phyloP scores from a whole-genome alignment of 495 filamentous ascomycete genomes.

The Daldinia vernicosa region DNA sequence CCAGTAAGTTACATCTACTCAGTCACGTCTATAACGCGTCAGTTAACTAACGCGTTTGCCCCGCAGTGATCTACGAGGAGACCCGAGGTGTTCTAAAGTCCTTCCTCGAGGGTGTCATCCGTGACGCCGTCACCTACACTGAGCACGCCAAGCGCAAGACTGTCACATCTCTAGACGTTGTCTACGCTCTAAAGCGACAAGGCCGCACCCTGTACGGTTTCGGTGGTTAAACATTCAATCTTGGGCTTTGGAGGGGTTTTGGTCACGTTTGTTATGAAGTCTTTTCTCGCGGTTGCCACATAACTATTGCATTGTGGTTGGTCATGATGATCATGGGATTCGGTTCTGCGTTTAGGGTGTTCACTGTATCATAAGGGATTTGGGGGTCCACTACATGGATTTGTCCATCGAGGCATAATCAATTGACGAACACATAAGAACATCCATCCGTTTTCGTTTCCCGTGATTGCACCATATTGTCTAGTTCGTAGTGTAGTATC shows the following conservation, averaged over 20 bases:
- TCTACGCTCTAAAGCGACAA: constrained; percentile 93
- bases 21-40: background rate
- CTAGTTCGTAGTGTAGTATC: background rate
- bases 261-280: constrained; percentile 49
- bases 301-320: constrained; percentile 37
- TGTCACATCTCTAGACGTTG: constrained; percentile 92
- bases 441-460: background rate
- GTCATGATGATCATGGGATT: constrained; percentile 51
- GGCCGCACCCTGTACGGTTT: constrained; percentile 97
- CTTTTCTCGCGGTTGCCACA: constrained; percentile 40
- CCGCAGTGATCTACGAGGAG: constrained; percentile 95
- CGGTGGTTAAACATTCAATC: constrained; percentile 77
- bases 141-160: constrained; percentile 99
- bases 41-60: constrained; percentile 48
- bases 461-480: constrained; percentile 19
- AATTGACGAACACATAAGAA: constrained; percentile 40
- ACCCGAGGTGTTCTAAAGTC: constrained; percentile 99
- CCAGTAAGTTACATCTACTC: constrained; percentile 65
- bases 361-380: constrained; percentile 51
- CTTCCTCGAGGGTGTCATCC: constrained; percentile 99
- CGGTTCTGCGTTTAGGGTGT: constrained; percentile 51
- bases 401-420: constrained; percentile 44
- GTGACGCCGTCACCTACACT: constrained; percentile 97
- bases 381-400: constrained; percentile 37
- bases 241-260: constrained; percentile 30